A percentile compares a stretch with the other conserved stretches of the same genome.
These are phyloP conservation scores for Hymenoscyphus scutula DNA, from an alignment of 2,329 filamentous ascomycete species.

Conservation along the genomic window DNA sequence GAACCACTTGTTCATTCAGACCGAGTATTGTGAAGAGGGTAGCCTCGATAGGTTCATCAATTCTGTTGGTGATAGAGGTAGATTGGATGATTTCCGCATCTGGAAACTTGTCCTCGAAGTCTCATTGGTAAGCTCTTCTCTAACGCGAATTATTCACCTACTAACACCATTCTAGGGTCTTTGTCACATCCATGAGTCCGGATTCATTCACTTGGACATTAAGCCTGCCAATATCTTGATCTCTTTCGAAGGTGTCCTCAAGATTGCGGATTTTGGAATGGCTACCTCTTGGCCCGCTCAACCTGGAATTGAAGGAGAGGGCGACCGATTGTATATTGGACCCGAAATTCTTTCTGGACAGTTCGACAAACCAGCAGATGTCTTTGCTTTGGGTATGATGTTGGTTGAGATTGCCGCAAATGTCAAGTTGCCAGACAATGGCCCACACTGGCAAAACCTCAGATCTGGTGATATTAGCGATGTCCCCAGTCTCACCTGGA, in stretches of 20 bases:
- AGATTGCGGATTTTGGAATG: constrained; percentile 84
- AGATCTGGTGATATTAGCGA: constrained; percentile 86
- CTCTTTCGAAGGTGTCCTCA: constrained; percentile 75
- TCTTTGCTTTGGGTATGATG: constrained; percentile 92
- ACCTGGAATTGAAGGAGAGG: constrained; percentile 79
- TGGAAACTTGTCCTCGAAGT: constrained; percentile 96
- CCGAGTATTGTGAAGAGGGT: constrained; percentile 93
- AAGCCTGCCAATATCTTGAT: constrained; percentile 85
- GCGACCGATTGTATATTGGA: constrained; percentile 93
- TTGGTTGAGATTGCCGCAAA: constrained; percentile 94
- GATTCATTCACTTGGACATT: constrained; percentile 81
- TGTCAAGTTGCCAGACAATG: constrained; percentile 89
- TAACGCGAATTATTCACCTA: too few species aligned
- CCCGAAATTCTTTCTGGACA: constrained; percentile 85
- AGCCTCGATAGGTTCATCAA: constrained; percentile 83
- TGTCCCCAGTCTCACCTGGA: constrained; percentile 83
- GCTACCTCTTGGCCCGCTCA: constrained; percentile 76
- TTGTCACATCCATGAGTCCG: constrained; percentile 83
- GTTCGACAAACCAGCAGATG: constrained; percentile 86
- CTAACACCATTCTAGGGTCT: constrained; percentile 61
- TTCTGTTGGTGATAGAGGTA: constrained; percentile 77
- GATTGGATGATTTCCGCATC: constrained; percentile 94
- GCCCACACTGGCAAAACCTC: constrained; percentile 84
- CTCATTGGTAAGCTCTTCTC: constrained; percentile 73
- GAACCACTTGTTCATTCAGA: constrained; percentile 90